Conservation (phyloP, 768 basidiomycete genomes). For the Trichaptum fuscoviolaceum region DNA sequence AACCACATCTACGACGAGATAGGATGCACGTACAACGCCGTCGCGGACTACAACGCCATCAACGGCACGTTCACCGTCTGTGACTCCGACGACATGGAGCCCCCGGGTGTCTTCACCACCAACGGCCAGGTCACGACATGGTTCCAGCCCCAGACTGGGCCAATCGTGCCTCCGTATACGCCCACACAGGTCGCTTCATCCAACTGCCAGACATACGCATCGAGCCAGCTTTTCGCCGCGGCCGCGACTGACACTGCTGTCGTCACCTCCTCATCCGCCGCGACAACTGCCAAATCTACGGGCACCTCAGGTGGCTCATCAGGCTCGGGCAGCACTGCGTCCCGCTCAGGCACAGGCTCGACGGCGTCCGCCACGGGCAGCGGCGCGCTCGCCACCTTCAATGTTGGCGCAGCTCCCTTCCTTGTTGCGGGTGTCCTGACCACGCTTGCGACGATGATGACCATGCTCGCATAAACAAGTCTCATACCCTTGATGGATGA, state of each 20-base stretch:
- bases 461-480: not conserved
- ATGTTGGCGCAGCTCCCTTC: not conserved
- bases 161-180: conserved; percentile 10
- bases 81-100: conserved; percentile 13
- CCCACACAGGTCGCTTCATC: conserved; percentile 9
- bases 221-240: conserved; percentile 10
- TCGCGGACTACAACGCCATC: conserved; percentile 13
- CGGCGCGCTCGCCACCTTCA: not conserved
- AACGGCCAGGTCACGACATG: conserved; percentile 11
- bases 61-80: conserved; percentile 14
- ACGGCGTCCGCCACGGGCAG: not conserved
- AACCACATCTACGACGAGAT: conserved; percentile 15
- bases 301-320: conserved; percentile 2
- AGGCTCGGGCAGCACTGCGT: conserved; percentile 1
- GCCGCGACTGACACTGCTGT: conserved; percentile 7
- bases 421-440: not conserved
- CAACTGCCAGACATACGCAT: conserved; percentile 12
- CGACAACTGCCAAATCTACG: not conserved
- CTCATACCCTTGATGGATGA: not conserved
- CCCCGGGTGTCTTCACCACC: conserved; percentile 14
- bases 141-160: conserved; percentile 10
- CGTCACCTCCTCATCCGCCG: not conserved
- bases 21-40: conserved; percentile 14
- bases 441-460: conserved; percentile 3
- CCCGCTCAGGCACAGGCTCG: not conserved